Conservation (phyloP, 768 basidiomycete species). For the Russula sp. region DNA sequence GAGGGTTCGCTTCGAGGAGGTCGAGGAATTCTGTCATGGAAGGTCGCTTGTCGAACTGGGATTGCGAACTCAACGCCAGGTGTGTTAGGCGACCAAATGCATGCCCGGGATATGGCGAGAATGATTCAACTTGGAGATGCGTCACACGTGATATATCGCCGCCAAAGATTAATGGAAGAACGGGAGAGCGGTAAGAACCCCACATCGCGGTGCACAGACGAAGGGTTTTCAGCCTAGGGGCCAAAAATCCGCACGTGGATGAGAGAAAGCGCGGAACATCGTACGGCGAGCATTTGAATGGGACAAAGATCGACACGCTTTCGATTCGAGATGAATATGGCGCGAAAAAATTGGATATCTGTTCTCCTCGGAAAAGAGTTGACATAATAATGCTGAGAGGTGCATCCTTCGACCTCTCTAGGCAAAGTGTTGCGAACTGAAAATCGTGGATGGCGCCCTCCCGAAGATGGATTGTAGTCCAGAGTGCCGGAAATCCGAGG, state of each 20-base stretch:
- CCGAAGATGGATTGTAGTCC: conserved; percentile 24
- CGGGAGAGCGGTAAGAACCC: conserved; percentile 18
- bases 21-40: conserved; percentile 25
- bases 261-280: conserved; percentile 20
- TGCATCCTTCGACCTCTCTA: conserved; percentile 22
- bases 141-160: conserved; percentile 23
- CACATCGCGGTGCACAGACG: conserved; percentile 25
- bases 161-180: conserved; percentile 21
- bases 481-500: conserved; percentile 21
- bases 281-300: conserved; percentile 21
- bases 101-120: conserved; percentile 24
- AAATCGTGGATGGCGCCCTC: conserved; percentile 24
- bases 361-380: conserved; percentile 22
- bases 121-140: conserved; percentile 25
- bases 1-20: conserved; percentile 21
- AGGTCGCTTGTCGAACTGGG: conserved; percentile 23
- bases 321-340: conserved; percentile 22
- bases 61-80: conserved; percentile 24
- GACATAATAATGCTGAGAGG: conserved; percentile 22
- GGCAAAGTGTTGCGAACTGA: conserved; percentile 22
- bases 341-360: conserved; percentile 22
- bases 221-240: conserved; percentile 19
- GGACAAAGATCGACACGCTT: conserved; percentile 18
- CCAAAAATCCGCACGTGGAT: conserved; percentile 21
- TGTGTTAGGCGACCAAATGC: conserved; percentile 22